These are phyloP conservation scores for Monoraphidium neglectum DNA, from an alignment of 139 green algal genomes.

Conservation along the genomic window DNA sequence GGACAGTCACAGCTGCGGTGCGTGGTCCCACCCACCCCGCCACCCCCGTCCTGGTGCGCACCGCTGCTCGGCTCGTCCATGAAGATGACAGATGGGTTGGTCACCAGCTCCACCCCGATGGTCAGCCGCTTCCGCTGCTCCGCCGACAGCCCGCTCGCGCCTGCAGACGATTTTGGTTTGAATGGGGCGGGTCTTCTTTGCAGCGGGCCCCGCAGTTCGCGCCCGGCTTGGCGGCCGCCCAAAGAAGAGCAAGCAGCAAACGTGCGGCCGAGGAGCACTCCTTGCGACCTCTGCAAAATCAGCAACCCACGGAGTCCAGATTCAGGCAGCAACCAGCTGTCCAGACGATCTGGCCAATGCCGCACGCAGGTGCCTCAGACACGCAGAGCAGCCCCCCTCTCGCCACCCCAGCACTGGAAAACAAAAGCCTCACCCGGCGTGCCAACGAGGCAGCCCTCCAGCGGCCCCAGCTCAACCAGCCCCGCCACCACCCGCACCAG, in stretches of 20 bases:
- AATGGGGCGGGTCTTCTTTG: no score
- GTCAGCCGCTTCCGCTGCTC: conserved; percentile 93
- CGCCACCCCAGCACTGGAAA: no score
- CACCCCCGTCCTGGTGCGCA: background rate
- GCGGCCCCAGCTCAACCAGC: conserved; percentile 69
- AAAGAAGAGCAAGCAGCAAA: no score
- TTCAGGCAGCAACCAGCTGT: no score
- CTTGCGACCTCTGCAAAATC: no score
- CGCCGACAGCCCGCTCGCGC: conserved; percentile 58
- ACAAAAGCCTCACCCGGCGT: conserved; percentile 51
- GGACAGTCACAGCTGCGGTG: background rate
- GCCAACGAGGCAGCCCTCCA: conserved; percentile 10
- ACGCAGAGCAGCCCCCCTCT: no score
- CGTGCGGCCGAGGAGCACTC: no score
- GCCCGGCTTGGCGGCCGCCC: no score
- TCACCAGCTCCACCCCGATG: conserved; percentile 93
- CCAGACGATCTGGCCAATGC: no score
- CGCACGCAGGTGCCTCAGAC: no score
- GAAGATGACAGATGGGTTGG: conserved; percentile 70
- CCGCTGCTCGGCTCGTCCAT: conserved; percentile 61
- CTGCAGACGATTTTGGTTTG: conserved; percentile 34
- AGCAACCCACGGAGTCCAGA: no score
- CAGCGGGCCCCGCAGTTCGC: no score
- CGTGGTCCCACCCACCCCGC: background rate
- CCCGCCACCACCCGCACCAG: conserved; percentile 74